A percentile compares a stretch with the other conserved stretches of the same genome.
phyloP scores from a whole-genome alignment of 2,329 filamentous ascomycete species.

The Talaromyces sp. region DNA sequence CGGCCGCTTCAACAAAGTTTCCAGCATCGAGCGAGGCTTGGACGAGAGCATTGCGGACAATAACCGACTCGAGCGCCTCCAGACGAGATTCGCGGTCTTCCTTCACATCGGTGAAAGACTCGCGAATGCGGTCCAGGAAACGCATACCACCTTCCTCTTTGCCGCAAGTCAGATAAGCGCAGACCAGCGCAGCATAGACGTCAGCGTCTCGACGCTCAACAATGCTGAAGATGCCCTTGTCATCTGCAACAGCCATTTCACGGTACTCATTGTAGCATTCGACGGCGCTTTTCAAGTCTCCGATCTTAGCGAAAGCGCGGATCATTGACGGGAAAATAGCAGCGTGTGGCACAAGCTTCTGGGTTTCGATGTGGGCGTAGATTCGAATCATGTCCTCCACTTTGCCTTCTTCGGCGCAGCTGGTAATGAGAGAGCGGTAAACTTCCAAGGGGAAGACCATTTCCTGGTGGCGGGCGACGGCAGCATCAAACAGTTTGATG shows the following conservation, averaged over 20 bases:
- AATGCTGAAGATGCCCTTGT: conserved; percentile 64
- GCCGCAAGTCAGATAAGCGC: conserved; percentile 77
- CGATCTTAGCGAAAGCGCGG: conserved; percentile 75
- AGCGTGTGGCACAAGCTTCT: conserved; percentile 67
- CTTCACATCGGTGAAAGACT: conserved; percentile 44
- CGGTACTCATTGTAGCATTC: conserved; percentile 97
- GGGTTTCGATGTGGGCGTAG: conserved; percentile 85
- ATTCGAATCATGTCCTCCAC: conserved; percentile 85
- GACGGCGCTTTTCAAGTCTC: conserved; percentile 80
- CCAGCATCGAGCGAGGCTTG: conserved; percentile 68
- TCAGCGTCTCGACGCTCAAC: conserved; percentile 71
- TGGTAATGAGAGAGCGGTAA: conserved; percentile 78
- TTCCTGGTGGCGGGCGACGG: conserved; percentile 57
- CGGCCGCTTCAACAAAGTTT: conserved; percentile 66
- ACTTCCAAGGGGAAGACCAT: conserved; percentile 70
- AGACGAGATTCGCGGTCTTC: conserved; percentile 53
- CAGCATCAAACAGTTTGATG: conserved; percentile 76
- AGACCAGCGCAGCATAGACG: conserved; percentile 87
- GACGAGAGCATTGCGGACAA: conserved; percentile 71
- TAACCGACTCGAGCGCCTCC: conserved; percentile 61
- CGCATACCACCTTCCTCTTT: conserved; percentile 75
- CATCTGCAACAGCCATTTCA: conserved; percentile 75
- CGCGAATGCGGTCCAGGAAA: conserved; percentile 76
- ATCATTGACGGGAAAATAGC: conserved; percentile 92
- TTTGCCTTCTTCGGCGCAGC: conserved; percentile 75